Evolutionary conservation across 78 protist species (phyloP).

Genomic region (Protostelium mycophagum): DNA sequence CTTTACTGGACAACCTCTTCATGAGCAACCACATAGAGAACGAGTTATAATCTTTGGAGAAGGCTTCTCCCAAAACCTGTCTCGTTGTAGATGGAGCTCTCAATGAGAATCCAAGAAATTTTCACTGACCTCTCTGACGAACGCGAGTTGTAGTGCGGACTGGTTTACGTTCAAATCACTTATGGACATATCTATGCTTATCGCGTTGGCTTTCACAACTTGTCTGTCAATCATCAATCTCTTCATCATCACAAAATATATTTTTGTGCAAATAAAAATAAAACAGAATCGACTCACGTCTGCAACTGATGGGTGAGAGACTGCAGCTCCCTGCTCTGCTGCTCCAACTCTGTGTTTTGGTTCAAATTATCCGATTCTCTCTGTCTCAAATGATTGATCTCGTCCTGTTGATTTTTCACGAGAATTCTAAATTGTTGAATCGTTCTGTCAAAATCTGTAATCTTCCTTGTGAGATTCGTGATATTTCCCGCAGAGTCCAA

Average conservation of each 20-base stretch:
- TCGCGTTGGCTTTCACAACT: not conserved
- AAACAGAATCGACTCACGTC: not conserved
- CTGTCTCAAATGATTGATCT: constrained; percentile 37
- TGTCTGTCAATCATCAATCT: too few species aligned
- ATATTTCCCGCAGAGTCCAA: constrained; percentile 33
- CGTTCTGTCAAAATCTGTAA: constrained; percentile 28
- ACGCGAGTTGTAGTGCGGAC: not conserved
- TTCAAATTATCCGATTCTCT: constrained; percentile 35
- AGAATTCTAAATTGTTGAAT: constrained; percentile 39
- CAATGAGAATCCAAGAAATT: not conserved
- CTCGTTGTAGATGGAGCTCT: not conserved
- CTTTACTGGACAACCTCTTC: not conserved
- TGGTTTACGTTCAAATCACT: not conserved
- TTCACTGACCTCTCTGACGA: not conserved
- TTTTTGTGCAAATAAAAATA: too few species aligned
- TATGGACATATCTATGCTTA: not conserved
- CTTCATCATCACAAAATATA: too few species aligned
- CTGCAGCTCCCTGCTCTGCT: not conserved
- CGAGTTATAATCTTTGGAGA: not conserved
- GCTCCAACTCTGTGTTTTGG: constrained; percentile 1
- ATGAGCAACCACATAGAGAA: not conserved
- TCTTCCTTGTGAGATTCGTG: constrained; percentile 24
- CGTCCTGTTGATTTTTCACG: constrained; percentile 33
- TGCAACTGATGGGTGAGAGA: not conserved
- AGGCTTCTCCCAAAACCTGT: not conserved